Conservation (phyloP, 202 grass and related monocot species). For the Miscanthus sacchariflorus region DNA sequence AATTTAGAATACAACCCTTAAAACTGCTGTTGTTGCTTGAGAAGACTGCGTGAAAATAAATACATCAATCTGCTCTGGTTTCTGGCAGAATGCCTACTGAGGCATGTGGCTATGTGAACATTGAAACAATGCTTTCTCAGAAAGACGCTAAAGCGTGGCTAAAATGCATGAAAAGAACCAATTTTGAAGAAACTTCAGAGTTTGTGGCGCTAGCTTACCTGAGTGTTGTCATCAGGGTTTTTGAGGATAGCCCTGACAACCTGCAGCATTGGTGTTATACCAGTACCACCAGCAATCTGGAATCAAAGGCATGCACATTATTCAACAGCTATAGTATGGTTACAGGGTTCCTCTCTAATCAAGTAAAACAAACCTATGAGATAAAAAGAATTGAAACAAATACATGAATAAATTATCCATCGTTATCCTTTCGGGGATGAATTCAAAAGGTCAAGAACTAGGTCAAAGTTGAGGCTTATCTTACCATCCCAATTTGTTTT, state of each 20-base stretch:
- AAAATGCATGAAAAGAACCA: slow-evolving; percentile 16
- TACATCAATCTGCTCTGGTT: slow-evolving; percentile 7
- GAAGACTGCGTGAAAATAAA: slow-evolving; percentile 26
- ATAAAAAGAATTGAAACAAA: not conserved
- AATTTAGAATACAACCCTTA: slow-evolving; percentile 26
- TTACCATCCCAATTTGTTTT: slow-evolving; percentile 98
- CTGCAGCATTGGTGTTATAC: slow-evolving; percentile 98
- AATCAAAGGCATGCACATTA: slow-evolving; percentile 42
- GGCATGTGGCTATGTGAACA: slow-evolving; percentile 12
- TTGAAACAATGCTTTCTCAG: slow-evolving; percentile 29
- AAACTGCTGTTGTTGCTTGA: slow-evolving; percentile 26
- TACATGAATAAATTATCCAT: not conserved
- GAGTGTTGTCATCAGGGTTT: slow-evolving; percentile 94
- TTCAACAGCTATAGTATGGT: slow-evolving; percentile 12
- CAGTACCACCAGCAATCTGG: slow-evolving; percentile 90
- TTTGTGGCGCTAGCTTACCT: slow-evolving; percentile 59
- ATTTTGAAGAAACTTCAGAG: slow-evolving; percentile 8
- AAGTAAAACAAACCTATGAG: not conserved
- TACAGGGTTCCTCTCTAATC: not conserved
- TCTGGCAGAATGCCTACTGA: slow-evolving; percentile 7
- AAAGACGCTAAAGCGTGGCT: not conserved
- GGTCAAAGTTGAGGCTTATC: slow-evolving; percentile 25
- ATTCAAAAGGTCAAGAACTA: slow-evolving; percentile 6
- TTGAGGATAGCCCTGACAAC: slow-evolving; percentile 96
- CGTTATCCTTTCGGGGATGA: slow-evolving; percentile 1